A percentile compares a stretch with the other conserved stretches of the same genome.
Evolutionary conservation across 345 rosid genomes (phyloP).

Genomic region (Brassica carinata): DNA sequence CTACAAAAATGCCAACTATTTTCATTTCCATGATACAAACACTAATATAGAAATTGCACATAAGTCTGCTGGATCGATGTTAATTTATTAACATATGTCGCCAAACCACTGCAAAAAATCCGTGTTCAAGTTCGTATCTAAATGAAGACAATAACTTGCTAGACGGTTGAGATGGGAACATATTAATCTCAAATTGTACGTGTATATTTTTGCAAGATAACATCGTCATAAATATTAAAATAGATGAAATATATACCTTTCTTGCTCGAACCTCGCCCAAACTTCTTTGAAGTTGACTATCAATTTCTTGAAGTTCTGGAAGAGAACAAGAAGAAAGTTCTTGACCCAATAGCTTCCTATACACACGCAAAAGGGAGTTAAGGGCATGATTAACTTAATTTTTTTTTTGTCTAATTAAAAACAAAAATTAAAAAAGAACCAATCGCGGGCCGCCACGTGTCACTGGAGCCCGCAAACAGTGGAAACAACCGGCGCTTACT

Average conservation of each 20-base stretch:
- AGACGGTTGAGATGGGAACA: neutral
- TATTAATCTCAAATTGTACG: neutral
- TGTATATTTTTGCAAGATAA: neutral
- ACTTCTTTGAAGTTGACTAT: constrained; percentile 45
- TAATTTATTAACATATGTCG: neutral
- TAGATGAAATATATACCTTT: constrained; percentile 45
- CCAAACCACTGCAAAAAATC: neutral
- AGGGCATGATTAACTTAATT: too few relatives aligned
- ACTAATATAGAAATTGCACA: neutral
- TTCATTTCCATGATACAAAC: constrained; percentile 7
- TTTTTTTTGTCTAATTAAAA: too few relatives aligned
- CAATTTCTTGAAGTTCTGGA: constrained; percentile 54
- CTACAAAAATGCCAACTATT: constrained; percentile 41
- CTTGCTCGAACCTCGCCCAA: neutral
- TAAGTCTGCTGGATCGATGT: neutral
- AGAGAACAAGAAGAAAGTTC: constrained; percentile 47
- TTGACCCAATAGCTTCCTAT: constrained; percentile 67
- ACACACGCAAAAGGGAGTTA: neutral
- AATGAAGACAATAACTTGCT: constrained; percentile 2
- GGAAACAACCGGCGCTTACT: too few relatives aligned
- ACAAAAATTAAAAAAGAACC: too few relatives aligned
- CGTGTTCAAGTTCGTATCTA: neutral
- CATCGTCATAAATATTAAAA: neutral
- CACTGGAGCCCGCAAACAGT: too few relatives aligned
- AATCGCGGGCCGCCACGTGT: too few relatives aligned